Evolutionary conservation across 352 stramenopile genomes (phyloP).

Genomic region (Globisporangium recalcitrans): DNA sequence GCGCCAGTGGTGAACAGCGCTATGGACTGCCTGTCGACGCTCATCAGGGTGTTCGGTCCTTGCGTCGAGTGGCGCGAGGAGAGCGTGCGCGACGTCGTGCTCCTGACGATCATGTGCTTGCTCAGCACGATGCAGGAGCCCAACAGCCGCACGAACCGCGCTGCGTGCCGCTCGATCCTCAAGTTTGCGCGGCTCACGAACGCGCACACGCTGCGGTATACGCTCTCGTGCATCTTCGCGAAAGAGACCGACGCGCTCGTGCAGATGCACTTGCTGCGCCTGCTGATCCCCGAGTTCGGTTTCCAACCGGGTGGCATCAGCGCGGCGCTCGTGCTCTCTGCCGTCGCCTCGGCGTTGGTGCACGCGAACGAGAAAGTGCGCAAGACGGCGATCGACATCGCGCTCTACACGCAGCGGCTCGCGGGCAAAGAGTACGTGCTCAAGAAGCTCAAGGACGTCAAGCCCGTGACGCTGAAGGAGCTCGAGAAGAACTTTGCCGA

Average conservation of each 20-base stretch:
- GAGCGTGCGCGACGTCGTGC: conserved; percentile 48
- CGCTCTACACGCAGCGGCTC: conserved; percentile 65
- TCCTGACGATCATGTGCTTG: conserved; percentile 60
- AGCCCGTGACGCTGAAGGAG: conserved; percentile 72
- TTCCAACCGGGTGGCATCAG: conserved; percentile 68
- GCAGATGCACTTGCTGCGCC: conserved; percentile 77
- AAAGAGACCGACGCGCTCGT: conserved; percentile 64
- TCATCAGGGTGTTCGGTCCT: conserved; percentile 72
- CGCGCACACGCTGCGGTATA: conserved; percentile 62
- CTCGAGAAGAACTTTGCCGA: conserved; percentile 83
- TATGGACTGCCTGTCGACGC: conserved; percentile 59
- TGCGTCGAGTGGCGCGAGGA: conserved; percentile 71
- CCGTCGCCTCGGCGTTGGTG: conserved; percentile 38
- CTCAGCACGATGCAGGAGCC: conserved; percentile 72
- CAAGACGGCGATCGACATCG: conserved; percentile 71
- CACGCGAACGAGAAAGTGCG: conserved; percentile 71
- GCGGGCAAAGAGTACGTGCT: conserved; percentile 71
- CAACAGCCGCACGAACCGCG: conserved; percentile 69
- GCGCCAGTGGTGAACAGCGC: conserved; percentile 69
- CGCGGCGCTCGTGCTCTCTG: conserved; percentile 43
- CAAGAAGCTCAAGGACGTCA: conserved; percentile 63
- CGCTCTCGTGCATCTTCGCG: conserved; percentile 66
- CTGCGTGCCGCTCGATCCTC: conserved; percentile 66
- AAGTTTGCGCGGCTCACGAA: conserved; percentile 67
- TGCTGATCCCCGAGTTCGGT: conserved; percentile 73